Percentiles rank a stretch among this genome's conserved stretches.
Evolutionary conservation across 495 filamentous ascomycete genomes (phyloP).

Genomic region (Aspergillus funiculosus): DNA sequence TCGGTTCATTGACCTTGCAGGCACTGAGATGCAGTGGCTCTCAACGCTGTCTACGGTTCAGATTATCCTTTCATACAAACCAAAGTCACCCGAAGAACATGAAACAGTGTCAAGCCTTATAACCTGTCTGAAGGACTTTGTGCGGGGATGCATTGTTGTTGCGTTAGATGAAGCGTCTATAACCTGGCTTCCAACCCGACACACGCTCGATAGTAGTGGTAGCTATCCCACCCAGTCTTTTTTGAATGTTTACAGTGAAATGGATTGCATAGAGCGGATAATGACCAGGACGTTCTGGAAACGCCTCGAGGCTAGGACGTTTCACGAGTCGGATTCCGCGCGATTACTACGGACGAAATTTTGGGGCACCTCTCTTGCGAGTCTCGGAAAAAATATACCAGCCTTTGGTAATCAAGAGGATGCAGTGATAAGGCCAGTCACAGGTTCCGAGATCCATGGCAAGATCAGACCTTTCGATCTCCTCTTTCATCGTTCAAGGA

Average conservation of each 20-base stretch:
- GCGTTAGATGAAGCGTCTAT: background rate
- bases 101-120: conserved; percentile 15
- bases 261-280: conserved; percentile 27
- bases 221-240: conserved; percentile 1
- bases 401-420: conserved; percentile 6
- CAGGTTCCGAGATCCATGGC: background rate
- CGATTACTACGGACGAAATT: background rate
- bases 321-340: background rate
- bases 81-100: background rate
- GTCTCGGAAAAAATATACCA: conserved; percentile 4
- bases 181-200: background rate
- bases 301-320: conserved; percentile 1
- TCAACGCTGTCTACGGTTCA: conserved; percentile 23
- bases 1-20: conserved; percentile 32
- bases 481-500: background rate
- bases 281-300: conserved; percentile 35
- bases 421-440: background rate
- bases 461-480: background rate
- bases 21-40: conserved; percentile 41
- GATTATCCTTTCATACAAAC: conserved; percentile 19
- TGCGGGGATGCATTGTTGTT: conserved; percentile 5
- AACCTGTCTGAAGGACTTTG: conserved; percentile 21
- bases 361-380: conserved; percentile 2
- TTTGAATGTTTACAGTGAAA: conserved; percentile 1
- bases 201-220: background rate